Conservation (phyloP, 2,329 filamentous ascomycete genomes). For the Calonectria fujianensis region DNA sequence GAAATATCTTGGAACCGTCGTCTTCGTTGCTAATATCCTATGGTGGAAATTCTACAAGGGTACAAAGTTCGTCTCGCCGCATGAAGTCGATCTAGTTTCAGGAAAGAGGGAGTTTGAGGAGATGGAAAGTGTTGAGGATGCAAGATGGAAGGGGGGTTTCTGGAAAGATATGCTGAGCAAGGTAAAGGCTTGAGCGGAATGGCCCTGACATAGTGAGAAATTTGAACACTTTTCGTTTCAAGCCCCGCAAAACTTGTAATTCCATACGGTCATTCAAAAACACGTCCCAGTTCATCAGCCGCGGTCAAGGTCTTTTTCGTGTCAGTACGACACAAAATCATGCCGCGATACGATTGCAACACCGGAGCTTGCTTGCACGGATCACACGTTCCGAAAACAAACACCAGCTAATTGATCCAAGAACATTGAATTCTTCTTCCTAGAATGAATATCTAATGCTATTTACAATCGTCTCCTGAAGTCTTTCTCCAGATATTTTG, state of each 20-base stretch:
- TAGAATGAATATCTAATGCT: conserved; percentile 12
- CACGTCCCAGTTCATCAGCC: background rate
- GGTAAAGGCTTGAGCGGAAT: background rate
- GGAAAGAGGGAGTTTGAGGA: conserved; percentile 63
- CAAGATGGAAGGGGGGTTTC: conserved; percentile 33
- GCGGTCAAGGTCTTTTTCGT: background rate
- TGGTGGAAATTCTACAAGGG: conserved; percentile 79
- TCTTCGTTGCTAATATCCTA: conserved; percentile 74
- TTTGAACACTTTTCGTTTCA: background rate
- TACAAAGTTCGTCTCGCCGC: conserved; percentile 69
- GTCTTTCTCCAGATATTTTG: background rate
- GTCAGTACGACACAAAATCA: background rate
- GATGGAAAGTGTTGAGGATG: conserved; percentile 30
- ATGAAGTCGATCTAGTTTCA: conserved; percentile 73
- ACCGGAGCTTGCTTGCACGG: background rate
- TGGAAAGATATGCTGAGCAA: conserved; percentile 22
- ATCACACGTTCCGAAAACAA: background rate
- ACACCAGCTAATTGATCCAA: background rate
- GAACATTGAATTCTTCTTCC: conserved; percentile 15
- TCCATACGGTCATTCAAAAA: background rate
- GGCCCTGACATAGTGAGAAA: no score
- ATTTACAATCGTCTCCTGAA: conserved; percentile 15
- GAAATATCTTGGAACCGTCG: conserved; percentile 65
- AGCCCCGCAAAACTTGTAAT: background rate
- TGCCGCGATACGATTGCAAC: background rate